A percentile compares a stretch with the other conserved stretches of the same genome.
These are phyloP conservation scores for Yarrowia sp. DNA, from an alignment of 805 yeast genomes.

Conservation along the genomic window DNA sequence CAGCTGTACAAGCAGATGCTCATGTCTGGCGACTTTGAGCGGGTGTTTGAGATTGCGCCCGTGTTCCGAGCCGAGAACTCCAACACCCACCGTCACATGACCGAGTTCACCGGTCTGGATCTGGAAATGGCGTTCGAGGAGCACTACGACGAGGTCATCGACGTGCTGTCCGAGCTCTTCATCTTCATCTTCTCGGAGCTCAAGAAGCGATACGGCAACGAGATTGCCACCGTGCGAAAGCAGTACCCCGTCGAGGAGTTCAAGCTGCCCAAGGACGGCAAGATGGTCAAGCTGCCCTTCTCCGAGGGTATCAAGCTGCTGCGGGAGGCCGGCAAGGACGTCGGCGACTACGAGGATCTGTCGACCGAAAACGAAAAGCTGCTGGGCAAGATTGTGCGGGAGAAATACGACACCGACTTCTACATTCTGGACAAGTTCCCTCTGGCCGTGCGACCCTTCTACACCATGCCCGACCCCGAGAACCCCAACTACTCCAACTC, in stretches of 20 bases:
- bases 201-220: conserved; percentile 77
- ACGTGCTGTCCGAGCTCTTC: conserved; percentile 71
- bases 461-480: conserved; percentile 97
- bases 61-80: conserved; percentile 99
- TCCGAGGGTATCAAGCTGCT: conserved; percentile 90
- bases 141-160: conserved; percentile 91
- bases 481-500: conserved; percentile 95
- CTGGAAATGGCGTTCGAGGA: conserved; percentile 98
- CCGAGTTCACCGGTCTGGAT: conserved; percentile 97
- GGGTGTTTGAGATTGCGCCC: conserved; percentile 95
- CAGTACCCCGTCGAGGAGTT: conserved; percentile 99
- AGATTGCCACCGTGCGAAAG: conserved; percentile 86
- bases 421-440: conserved; percentile 99
- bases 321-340: conserved; percentile 82
- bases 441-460: conserved; percentile 93
- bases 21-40: conserved; percentile 97
- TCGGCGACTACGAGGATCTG: conserved; percentile 82
- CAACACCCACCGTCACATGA: conserved; percentile 98
- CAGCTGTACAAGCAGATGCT: conserved; percentile 97
- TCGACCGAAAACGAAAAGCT: conserved; percentile 94
- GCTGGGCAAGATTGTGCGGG: conserved; percentile 89
- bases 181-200: conserved; percentile 87
- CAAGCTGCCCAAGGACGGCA: conserved; percentile 89
- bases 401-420: conserved; percentile 95
- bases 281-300: conserved; percentile 88